Base-by-base conservation (phyloP, 176 grass and related monocot species). In the Zizania latifolia region DNA sequence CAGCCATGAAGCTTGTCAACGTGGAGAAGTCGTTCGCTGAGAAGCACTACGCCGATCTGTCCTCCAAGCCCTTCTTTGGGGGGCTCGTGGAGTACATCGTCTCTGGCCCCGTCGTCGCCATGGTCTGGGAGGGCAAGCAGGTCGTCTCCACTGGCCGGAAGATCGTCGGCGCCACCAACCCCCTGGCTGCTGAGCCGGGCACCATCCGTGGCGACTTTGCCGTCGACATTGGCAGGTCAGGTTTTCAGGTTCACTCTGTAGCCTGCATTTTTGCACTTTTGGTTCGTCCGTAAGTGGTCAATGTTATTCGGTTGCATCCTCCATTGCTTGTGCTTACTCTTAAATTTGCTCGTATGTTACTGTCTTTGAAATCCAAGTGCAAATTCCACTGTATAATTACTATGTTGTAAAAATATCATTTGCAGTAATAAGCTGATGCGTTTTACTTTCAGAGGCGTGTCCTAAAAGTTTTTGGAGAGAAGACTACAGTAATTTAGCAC, bases 91-190 rank as follows among this genome's bases (percentile, higher is more conserved):
- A 92, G 43, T 94, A 99, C 87, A 99, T 99, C 78, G 70, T 94
- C 85, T 99, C 95, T 12, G 95, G 95, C 53, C 95, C 95, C 8
- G 95, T 94, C 34, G 95, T 94, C 21, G 95, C 95, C 72, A 99
- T 94, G 95, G 95, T 94, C 32, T 99, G 95, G 95, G 95, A 89
- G 72, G 95, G 95, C 39, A 99, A 94, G 86, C 84, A 77, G 54
- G 91, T 99, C 11, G 95, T 99, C 11, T 12, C 72, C 51, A 94
- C 91, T 17, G 95, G 95, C 35, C 95, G 95, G 79, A 91, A 89
- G 90, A 86, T 94, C 50, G 84, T 99, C 14, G 95, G 95, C 0
- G 95, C 95, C 58, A 99, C 95, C 75, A 85, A 88, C 74, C 95
- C 95, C 21, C 88, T 81, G 16, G 86, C 93, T 5, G 71, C 95